Evolutionary conservation across 345 rosid genomes (phyloP).

Genomic region (Kernera saxatilis): DNA sequence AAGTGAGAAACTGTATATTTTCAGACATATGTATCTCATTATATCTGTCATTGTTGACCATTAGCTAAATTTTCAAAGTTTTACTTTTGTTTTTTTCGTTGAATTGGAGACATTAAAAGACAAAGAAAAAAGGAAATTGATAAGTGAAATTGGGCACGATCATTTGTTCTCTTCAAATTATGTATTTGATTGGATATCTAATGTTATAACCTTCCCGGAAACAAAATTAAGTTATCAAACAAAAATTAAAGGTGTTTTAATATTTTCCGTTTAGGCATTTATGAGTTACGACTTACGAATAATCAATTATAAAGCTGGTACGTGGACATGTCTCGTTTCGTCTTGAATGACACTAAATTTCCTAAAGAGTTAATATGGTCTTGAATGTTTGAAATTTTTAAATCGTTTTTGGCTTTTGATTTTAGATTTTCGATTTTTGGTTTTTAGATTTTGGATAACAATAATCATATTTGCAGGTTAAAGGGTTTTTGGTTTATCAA

Average conservation of each 20-base stretch:
- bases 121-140: neutral
- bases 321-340: no score
- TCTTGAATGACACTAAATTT: no score
- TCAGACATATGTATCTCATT: neutral
- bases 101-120: neutral
- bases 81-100: neutral
- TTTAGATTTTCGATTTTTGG: neutral
- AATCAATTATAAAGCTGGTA: no score
- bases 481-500: no score
- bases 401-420: neutral
- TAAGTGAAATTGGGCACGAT: neutral
- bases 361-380: no score
- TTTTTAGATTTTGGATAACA: neutral
- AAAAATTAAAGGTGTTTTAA: neutral
- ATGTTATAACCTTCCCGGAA: neutral
- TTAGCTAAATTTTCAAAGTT: neutral
- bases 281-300: no score
- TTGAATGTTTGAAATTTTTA: neutral
- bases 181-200: neutral
- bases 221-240: neutral
- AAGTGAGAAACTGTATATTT: neutral
- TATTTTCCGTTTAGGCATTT: neutral
- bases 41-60: constrained; percentile 19
- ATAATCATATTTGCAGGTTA: no score
- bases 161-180: neutral